These are phyloP conservation scores for Claviceps quebecensis DNA, from an alignment of 2,329 filamentous ascomycete genomes.

Conservation along the genomic window DNA sequence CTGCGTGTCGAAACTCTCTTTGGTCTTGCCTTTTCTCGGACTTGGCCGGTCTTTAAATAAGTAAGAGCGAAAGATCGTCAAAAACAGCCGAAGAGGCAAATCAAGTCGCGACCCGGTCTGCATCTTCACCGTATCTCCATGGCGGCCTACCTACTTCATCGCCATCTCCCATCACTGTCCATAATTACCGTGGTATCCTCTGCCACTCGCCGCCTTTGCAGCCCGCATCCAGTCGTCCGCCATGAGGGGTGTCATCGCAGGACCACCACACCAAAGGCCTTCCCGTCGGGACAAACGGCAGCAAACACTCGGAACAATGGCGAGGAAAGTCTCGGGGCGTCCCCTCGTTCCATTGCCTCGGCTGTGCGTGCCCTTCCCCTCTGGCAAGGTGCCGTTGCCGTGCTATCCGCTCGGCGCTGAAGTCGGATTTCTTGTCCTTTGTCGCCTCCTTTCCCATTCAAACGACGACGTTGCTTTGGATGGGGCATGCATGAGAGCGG, in stretches of 20 bases:
- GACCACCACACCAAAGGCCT: constrained; percentile 16
- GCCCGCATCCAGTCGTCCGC: neutral
- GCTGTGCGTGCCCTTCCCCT: neutral
- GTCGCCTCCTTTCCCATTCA: neutral
- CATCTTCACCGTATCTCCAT: neutral
- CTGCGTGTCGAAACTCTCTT: too few species aligned
- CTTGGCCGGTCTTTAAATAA: too few species aligned
- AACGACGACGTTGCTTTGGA: neutral
- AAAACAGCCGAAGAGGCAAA: neutral
- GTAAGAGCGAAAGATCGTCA: too few species aligned
- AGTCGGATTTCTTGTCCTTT: neutral
- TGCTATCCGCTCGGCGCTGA: neutral
- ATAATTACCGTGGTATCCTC: too few species aligned
- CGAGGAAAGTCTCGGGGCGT: constrained; percentile 17
- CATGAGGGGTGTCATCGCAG: constrained; percentile 20
- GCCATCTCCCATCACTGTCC: neutral
- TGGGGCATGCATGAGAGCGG: neutral
- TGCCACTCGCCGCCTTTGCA: neutral
- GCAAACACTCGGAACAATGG: constrained; percentile 29
- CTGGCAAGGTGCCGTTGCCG: neutral
- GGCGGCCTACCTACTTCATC: neutral
- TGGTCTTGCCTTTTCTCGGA: too few species aligned
- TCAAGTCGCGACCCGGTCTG: neutral
- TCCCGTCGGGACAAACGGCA: constrained; percentile 16
- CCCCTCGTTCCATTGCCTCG: neutral